These are phyloP conservation scores for Xylaria castorea DNA, from an alignment of 495 filamentous ascomycete species.

Conservation along the genomic window DNA sequence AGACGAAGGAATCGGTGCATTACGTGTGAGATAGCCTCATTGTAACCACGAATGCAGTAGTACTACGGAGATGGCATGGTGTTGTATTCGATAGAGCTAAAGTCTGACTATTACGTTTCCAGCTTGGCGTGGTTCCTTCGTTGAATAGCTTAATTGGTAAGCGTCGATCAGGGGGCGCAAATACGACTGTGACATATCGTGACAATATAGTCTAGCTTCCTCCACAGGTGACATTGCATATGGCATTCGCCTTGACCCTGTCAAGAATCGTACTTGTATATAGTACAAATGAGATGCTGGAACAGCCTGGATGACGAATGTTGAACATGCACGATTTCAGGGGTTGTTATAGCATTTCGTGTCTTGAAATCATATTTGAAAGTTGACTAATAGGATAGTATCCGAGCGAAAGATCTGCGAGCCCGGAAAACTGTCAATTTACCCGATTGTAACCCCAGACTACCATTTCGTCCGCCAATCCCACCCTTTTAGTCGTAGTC, in stretches of 20 bases:
- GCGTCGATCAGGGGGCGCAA: not conserved
- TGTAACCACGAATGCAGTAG: conserved; percentile 4
- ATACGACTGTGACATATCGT: not conserved
- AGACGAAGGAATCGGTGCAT: not conserved
- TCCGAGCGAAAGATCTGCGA: not conserved
- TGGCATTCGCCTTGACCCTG: not conserved
- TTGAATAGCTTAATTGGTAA: not conserved
- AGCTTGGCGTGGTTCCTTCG: not conserved
- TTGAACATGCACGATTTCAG: not conserved
- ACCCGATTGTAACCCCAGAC: not conserved
- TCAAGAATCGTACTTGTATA: not conserved
- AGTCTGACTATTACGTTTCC: not conserved
- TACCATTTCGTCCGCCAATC: conserved; percentile 24
- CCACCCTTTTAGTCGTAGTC: conserved; percentile 23
- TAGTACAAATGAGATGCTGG: not conserved
- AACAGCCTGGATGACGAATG: not conserved
- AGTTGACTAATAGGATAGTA: not conserved
- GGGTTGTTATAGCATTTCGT: not conserved
- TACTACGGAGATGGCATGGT: not conserved
- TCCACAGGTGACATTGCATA: not conserved
- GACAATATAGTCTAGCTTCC: not conserved
- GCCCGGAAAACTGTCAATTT: not conserved
- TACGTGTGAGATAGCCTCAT: not conserved
- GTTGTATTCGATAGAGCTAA: not conserved
- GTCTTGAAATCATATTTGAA: not conserved